Evolutionary conservation across 805 yeast species (phyloP).

Genomic region (Candida glaebosa): DNA sequence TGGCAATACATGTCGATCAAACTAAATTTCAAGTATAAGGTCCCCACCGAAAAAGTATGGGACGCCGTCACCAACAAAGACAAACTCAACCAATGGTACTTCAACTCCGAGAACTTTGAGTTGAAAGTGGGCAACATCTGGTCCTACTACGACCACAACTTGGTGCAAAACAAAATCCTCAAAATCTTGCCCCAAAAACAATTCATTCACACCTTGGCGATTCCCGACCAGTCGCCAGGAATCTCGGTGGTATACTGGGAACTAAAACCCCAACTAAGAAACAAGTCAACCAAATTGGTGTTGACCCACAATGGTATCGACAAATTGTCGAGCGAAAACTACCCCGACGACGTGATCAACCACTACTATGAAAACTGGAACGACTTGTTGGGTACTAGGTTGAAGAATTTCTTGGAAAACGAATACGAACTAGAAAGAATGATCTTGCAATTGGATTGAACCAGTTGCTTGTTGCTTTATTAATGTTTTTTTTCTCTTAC

Average conservation of each 20-base stretch:
- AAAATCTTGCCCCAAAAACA: neutral
- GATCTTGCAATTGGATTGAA: neutral
- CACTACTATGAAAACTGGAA: neutral
- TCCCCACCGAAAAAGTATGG: slow-evolving; percentile 8
- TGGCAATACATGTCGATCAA: neutral
- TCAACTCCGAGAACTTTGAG: neutral
- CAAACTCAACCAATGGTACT: neutral
- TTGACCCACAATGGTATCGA: neutral
- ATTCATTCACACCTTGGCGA: neutral
- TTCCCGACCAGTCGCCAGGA: neutral
- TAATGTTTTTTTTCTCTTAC: too few species aligned
- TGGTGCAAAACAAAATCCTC: neutral
- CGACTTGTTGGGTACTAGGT: neutral
- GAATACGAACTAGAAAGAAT: neutral
- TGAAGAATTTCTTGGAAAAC: neutral
- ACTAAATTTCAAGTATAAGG: slow-evolving; percentile 16
- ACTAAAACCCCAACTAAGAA: neutral
- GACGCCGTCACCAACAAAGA: neutral
- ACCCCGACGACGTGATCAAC: neutral
- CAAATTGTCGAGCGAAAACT: too few species aligned
- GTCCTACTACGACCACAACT: neutral
- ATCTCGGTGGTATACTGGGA: neutral
- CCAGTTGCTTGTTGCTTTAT: too few species aligned
- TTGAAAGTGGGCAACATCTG: neutral
- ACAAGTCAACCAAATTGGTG: neutral